These are phyloP conservation scores for Mycosphaerelloides madeirae DNA, from an alignment of 2,329 filamentous ascomycete species.

Conservation along the genomic window DNA sequence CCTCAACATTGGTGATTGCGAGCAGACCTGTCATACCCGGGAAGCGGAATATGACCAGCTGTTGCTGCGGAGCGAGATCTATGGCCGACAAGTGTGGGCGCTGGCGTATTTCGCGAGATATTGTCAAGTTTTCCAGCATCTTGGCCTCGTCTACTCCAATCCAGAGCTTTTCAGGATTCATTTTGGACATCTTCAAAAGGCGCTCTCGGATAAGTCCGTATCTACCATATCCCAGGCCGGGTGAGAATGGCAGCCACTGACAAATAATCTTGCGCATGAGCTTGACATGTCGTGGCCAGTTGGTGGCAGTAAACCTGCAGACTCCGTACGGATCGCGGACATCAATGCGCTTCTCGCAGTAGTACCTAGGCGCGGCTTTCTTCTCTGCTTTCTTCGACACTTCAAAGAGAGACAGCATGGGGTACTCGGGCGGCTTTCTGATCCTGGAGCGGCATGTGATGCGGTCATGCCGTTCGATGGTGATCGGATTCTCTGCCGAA, in stretches of 20 bases:
- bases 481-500: slow-evolving; percentile 15
- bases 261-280: slow-evolving; percentile 8
- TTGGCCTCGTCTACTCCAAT: slow-evolving; percentile 24
- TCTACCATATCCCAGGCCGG: not conserved
- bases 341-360: slow-evolving; percentile 18
- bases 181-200: slow-evolving; percentile 3
- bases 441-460: not conserved
- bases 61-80: slow-evolving; percentile 14
- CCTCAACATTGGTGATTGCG: slow-evolving; percentile 9
- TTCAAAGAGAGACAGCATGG: slow-evolving; percentile 14
- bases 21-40: slow-evolving; percentile 22
- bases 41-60: slow-evolving; percentile 13
- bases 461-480: not conserved
- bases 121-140: slow-evolving; percentile 12
- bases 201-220: not conserved
- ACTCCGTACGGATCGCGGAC: not conserved
- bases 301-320: not conserved
- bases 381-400: slow-evolving; percentile 14
- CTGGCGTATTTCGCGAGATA: not conserved
- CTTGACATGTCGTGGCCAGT: slow-evolving; percentile 4
- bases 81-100: not conserved
- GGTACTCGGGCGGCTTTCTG: not conserved
- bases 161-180: slow-evolving; percentile 22
- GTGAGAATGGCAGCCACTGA: not conserved
- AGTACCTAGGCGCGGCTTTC: slow-evolving; percentile 23